Conservation (phyloP, 805 yeast species). For the Sugiyamaella qingdaonensis region DNA sequence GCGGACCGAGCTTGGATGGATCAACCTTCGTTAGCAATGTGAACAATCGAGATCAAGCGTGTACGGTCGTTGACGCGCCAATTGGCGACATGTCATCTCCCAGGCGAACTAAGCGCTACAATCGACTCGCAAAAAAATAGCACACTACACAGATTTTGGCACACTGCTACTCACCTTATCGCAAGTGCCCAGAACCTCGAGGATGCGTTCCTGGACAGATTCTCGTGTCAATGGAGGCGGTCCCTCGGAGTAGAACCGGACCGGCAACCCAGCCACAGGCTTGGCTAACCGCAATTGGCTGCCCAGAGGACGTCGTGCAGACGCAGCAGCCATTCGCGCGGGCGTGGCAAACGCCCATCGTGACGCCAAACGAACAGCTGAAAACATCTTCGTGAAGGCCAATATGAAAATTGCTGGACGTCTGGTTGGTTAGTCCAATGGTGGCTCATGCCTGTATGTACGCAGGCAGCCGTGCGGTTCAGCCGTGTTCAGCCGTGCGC, state of each 20-base stretch:
- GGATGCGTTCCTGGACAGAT: conserved; percentile 75
- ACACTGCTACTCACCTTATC: conserved; percentile 46
- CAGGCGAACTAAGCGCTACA: not conserved
- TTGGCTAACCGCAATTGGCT: not conserved
- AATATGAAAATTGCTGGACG: conserved; percentile 5
- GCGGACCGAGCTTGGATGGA: conserved; percentile 34
- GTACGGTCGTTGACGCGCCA: conserved; percentile 17
- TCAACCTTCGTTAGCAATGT: conserved; percentile 18
- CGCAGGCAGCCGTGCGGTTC: conserved; percentile 1
- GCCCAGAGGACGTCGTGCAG: conserved; percentile 1
- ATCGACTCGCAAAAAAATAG: not conserved
- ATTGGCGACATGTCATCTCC: not conserved
- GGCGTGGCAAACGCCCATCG: conserved; percentile 3
- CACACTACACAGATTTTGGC: not conserved
- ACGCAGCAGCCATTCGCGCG: not conserved
- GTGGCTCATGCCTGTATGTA: conserved; percentile 1
- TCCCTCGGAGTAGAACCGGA: conserved; percentile 53
- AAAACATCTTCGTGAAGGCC: not conserved
- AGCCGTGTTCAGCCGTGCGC: not conserved
- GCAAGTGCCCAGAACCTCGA: conserved; percentile 66
- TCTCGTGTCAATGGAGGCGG: conserved; percentile 62
- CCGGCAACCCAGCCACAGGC: not conserved
- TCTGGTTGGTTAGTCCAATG: conserved; percentile 6
- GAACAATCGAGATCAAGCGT: conserved; percentile 3
- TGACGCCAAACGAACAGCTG: not conserved